Base-by-base conservation (phyloP, 495 filamentous ascomycete species). In the Penicillium bovifimosum region DNA sequence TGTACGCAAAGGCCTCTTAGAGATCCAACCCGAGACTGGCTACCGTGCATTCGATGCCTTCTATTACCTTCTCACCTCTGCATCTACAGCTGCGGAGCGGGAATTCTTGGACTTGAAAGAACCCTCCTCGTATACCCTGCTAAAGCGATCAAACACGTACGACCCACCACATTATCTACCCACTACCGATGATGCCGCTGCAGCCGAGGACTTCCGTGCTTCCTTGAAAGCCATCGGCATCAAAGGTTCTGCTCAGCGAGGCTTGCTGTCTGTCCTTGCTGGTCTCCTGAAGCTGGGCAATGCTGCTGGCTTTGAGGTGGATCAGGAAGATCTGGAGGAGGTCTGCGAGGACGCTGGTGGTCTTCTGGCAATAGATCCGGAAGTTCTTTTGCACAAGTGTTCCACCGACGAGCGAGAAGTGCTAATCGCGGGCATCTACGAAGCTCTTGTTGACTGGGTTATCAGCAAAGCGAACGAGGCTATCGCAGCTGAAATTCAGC, bases 31-130 rank as follows among this genome's bases (percentile, higher is more conserved):
- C 0, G 83, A 95, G 63, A 52, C 82, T 6, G 93, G 95, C 17
- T 90, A 87, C 63, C 84, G 93, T 51, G 93, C 92, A n/a, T 98
- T 97, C 60, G 91, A 98, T 63, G 95, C 91, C 26, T 98, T 97
- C 67, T 98, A 98, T 71, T 97, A 96, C 58, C 82, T 98, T 3
- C 76, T 96, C 18, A 95, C 91, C 1, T 88, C 87, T 26, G 85
- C 89, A 11, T 95, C 93, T 0, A 95, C 91, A 2, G 86, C 86
- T 1, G 90, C 90, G 1, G 93, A 98, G 72, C 80, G 90, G 33
- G 91, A 97, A 63, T 96, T 90, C 50, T 75, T 98, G n/a, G 84
- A 85, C 38, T 76, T 98, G 29, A 87, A 91, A 68, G 78, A 81
- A n/a, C 80, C 87, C 2, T 85, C 87, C 2, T 74, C 79, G 11